Base-by-base conservation (phyloP, 2,329 filamentous ascomycete genomes). In the Aspergillus alliaceus region DNA sequence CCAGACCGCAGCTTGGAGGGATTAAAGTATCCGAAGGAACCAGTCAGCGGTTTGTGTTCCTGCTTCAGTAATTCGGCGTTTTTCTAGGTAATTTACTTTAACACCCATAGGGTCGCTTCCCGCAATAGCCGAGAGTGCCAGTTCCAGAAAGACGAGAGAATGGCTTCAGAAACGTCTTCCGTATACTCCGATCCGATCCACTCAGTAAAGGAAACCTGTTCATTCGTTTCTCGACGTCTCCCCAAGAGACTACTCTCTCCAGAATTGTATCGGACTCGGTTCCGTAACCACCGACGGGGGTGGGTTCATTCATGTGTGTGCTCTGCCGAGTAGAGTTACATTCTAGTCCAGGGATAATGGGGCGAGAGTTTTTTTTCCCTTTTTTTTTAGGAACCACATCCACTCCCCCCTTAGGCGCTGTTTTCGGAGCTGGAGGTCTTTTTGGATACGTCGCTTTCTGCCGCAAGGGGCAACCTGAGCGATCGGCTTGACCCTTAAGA, bases 1-100 rank as follows among this genome's bases (percentile, higher is more conserved):
- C 61, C 55, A 61, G 60, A 61, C 60, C 57, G 59, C 57, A 63
- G 60, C 60, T 63, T 63, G 60, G 59, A 61, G 59, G 54, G 54
- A 63, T 59, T 63, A 63, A 63, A 60, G 60, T 63, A 61, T 55
- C 54, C 58, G 55, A 56, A 52, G 54, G 54, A 48, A 42, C 48
- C 49, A 47, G 54, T 56, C 54, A 51, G 37, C 18, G 53, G 48
- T 32, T 34, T 51, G 51, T 49, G 51, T 42, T 53, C 55, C 42
- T 39, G 44, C 44, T 57, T 50, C 11, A n/a, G 42, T 46, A 46
- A 46, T 18, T 24, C 25, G 18, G 24, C 27, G 25, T 22, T 44
- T 44, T 4, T 3, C 4, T 40, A 47, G 25, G 44, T 47, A 47
- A 31, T 47, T 31, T 37, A 18, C 4, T 5, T 15, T 6, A 14